These are phyloP conservation scores for Metarhizium album DNA, from an alignment of 2,329 filamentous ascomycete genomes.

Conservation along the genomic window DNA sequence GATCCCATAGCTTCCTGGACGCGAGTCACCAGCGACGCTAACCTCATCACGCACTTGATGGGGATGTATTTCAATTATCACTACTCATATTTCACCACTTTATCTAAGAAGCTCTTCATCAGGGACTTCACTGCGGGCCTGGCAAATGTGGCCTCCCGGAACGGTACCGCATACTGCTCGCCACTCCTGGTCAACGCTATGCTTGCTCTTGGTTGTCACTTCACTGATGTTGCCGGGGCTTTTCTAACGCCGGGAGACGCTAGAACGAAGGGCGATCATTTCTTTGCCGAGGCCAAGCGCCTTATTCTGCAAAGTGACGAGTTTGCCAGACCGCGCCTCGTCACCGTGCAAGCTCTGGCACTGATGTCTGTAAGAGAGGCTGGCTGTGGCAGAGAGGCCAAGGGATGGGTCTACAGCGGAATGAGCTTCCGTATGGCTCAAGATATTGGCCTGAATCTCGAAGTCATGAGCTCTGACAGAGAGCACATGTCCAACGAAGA, in stretches of 20 bases:
- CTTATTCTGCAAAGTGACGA: slow-evolving; percentile 86
- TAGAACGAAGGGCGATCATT: slow-evolving; percentile 86
- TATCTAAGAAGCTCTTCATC: slow-evolving; percentile 80
- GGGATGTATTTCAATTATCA: slow-evolving; percentile 99
- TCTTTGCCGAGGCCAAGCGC: slow-evolving; percentile 87
- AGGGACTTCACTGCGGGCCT: slow-evolving; percentile 70
- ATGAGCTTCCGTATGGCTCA: slow-evolving; percentile 98
- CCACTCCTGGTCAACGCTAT: slow-evolving; percentile 87
- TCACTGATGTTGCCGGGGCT: slow-evolving; percentile 66
- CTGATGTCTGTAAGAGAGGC: slow-evolving; percentile 96
- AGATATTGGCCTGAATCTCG: slow-evolving; percentile 84
- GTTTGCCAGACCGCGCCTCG: slow-evolving; percentile 77
- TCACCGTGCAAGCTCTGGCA: slow-evolving; percentile 86
- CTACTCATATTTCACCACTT: slow-evolving; percentile 87
- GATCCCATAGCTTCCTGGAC: slow-evolving; percentile 82
- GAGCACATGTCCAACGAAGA: slow-evolving; percentile 64
- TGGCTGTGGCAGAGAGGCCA: slow-evolving; percentile 85
- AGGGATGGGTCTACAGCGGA: slow-evolving; percentile 96
- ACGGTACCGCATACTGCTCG: slow-evolving; percentile 66
- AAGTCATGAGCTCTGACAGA: slow-evolving; percentile 55
- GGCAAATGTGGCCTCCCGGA: slow-evolving; percentile 37
- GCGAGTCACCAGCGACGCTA: slow-evolving; percentile 65
- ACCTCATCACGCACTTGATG: slow-evolving; percentile 75
- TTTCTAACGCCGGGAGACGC: slow-evolving; percentile 62
- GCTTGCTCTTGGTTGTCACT: slow-evolving; percentile 86